These are phyloP conservation scores for Aspergillus piperis DNA, from an alignment of 2,329 filamentous ascomycete species.

Conservation along the genomic window DNA sequence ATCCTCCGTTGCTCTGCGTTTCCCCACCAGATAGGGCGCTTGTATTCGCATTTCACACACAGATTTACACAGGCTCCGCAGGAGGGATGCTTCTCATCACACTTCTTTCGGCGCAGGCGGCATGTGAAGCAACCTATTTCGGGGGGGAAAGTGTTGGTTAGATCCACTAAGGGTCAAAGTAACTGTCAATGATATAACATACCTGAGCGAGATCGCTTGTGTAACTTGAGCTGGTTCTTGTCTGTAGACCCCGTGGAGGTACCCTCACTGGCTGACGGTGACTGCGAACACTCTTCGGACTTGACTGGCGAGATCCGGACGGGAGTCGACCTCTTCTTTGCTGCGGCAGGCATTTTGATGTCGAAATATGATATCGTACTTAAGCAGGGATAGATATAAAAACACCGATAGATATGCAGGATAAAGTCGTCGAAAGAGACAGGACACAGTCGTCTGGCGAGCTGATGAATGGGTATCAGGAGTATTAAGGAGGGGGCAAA, in stretches of 20 bases:
- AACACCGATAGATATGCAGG: conserved; percentile 6
- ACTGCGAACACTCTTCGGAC: conserved; percentile 24
- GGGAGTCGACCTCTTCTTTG: conserved; percentile 21
- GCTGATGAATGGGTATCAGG: conserved; percentile 13
- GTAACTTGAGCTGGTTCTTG: conserved; percentile 76
- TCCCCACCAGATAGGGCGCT: conserved; percentile 95
- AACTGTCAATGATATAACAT: conserved; percentile 45
- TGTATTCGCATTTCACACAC: conserved; percentile 89
- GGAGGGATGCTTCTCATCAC: conserved; percentile 65
- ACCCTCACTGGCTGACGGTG: conserved; percentile 49
- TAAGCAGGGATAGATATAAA: not conserved
- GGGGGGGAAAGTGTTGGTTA: not conserved
- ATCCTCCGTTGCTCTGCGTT: conserved; percentile 81
- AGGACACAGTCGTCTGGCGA: conserved; percentile 20
- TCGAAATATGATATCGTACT: not conserved
- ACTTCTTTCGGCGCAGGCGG: conserved; percentile 68
- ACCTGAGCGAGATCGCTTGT: conserved; percentile 94
- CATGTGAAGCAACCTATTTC: conserved; percentile 67
- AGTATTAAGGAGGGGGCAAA: conserved; percentile 35
- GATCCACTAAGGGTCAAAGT: not conserved
- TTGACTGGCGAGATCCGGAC: conserved; percentile 14
- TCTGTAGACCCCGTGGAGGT: conserved; percentile 50
- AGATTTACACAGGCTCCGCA: conserved; percentile 70
- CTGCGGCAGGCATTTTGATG: conserved; percentile 21
- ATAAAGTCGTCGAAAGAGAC: conserved; percentile 13